phyloP scores from a whole-genome alignment of 2,329 filamentous ascomycete species.

The Periconia digitata region DNA sequence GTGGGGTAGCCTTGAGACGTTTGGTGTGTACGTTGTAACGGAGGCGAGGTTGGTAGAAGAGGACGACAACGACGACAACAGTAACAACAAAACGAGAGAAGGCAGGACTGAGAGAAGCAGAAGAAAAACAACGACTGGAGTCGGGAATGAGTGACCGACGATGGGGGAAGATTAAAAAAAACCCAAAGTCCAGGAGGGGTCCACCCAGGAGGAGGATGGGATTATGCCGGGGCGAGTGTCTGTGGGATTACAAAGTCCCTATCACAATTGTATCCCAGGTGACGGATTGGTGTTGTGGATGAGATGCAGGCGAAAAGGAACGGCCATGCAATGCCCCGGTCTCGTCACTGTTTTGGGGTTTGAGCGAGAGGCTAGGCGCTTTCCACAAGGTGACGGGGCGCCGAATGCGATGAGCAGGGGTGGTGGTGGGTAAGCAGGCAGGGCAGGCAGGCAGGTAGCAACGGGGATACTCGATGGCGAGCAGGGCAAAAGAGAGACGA shows the following conservation, averaged over 20 bases:
- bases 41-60: slow-evolving; percentile 8
- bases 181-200: background rate
- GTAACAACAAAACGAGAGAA: no score
- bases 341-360: background rate
- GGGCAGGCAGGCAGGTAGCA: background rate
- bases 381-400: background rate
- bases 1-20: background rate
- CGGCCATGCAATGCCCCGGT: background rate
- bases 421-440: background rate
- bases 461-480: background rate
- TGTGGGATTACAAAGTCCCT: no score
- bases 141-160: no score
- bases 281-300: background rate
- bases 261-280: background rate
- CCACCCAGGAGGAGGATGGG: background rate
- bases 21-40: slow-evolving; percentile 3
- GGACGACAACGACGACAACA: no score
- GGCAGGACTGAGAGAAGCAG: no score
- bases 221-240: background rate
- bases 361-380: background rate
- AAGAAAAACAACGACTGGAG: no score
- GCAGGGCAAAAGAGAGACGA: background rate
- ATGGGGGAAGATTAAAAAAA: no score
- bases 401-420: slow-evolving; percentile 1
- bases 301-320: background rate